Evolutionary conservation across 2,329 filamentous ascomycete species (phyloP), one percentile per base, ranked within the genome.

Genomic region (Blumeriella jaapii): DNA sequence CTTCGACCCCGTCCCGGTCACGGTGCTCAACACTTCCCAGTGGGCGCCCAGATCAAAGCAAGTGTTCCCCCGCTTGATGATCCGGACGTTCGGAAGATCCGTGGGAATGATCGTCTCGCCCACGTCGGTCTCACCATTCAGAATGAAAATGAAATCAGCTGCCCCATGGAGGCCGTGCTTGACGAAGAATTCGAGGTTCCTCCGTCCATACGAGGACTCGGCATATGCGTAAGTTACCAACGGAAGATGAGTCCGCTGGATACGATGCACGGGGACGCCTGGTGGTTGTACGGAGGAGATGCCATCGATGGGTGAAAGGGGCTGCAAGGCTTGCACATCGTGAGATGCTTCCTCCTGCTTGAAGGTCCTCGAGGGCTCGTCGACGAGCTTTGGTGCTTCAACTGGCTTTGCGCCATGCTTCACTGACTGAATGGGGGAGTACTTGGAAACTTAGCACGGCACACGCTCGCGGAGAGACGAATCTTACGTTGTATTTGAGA

Each of bases 121-220:
- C 1, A 38, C 42, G 19, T 47, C 25, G 10, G 49, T 48, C 6
- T 44, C 25, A 3, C 49, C 52, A 23, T 54, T 53, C 10, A 53
- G 20, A 13, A 54, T 49, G 33, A 54, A 54, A 12, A 54, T 18
- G 22, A 51, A 52, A 29, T 54, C 50, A 2, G 51, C 49, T 5
- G 36, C 35, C 6, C 28, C 48, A 20, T 55, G 51, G 13, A 53
- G 35, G 11, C 34, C 51, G 32, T 53, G 49, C 1, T 38, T 29
- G 14, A 52, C 33, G 19, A 52, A 55, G 36, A 49, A 53, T 12
- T 47, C 11, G 23, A 54, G 32, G 33, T 53, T 54, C 13, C 22
- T 12, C 9, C 47, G 39, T 3, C 51, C 42, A 10, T 38, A 35
- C 5, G 38, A 28, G 8, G 49, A 43, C 27, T 50, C 46, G n/a